Conservation (phyloP, 441 rosid genomes). For the Euphorbia schlechtendalii region DNA sequence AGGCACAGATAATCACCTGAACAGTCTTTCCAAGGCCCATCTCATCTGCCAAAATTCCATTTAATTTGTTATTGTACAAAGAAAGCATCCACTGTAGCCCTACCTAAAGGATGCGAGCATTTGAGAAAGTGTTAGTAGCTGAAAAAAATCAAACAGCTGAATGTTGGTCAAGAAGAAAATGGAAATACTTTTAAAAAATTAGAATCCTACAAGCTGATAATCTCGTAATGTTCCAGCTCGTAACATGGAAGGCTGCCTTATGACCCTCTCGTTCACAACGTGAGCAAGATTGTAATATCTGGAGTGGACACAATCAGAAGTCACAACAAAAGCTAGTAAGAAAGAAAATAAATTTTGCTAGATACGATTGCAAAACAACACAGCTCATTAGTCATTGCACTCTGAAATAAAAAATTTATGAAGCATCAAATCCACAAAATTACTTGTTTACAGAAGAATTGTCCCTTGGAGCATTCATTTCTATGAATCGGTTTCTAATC, state of each 20-base stretch:
- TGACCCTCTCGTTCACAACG: conserved; percentile 91
- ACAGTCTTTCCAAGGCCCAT: conserved; percentile 99
- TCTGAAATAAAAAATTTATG: conserved; percentile 2
- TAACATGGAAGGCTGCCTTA: conserved; percentile 96
- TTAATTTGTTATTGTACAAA: conserved; percentile 92
- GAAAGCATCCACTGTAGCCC: conserved; percentile 99
- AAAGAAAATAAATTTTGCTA: conserved; percentile 6
- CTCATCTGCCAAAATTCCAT: conserved; percentile 99
- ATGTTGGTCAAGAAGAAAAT: background rate
- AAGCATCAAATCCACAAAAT: conserved; percentile 15
- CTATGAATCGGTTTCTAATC: conserved; percentile 89
- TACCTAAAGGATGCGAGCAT: conserved; percentile 46
- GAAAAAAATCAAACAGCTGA: conserved; percentile 2
- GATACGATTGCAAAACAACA: background rate
- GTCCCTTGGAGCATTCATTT: conserved; percentile 98
- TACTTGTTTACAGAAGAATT: conserved; percentile 94
- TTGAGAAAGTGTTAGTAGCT: conserved; percentile 20
- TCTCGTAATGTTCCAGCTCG: conserved; percentile 95
- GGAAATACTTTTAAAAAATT: conserved; percentile 16
- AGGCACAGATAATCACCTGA: conserved; percentile 50
- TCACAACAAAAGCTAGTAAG: conserved; percentile 12
- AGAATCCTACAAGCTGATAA: conserved; percentile 92
- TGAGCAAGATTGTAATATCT: conserved; percentile 99
- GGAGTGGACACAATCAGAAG: conserved; percentile 29
- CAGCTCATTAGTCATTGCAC: conserved; percentile 1